These are phyloP conservation scores for Bacterosira constricta DNA, from an alignment of 108 stramenopile species.

Conservation along the genomic window DNA sequence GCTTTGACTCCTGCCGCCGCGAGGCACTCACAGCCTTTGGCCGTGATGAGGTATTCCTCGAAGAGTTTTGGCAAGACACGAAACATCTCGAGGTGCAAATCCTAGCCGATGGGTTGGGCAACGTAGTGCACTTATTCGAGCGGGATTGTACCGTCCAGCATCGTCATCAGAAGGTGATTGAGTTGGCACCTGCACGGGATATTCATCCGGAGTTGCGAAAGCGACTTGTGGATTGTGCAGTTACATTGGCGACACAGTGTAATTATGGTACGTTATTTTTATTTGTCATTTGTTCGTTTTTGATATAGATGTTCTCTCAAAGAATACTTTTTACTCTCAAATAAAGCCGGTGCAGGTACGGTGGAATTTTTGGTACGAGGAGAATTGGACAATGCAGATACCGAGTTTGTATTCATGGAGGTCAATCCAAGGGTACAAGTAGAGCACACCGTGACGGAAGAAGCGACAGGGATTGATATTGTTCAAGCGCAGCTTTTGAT, in stretches of 20 bases:
- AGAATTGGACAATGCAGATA: conserved; percentile 53
- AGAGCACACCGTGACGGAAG: conserved; percentile 90
- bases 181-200: conserved; percentile 84
- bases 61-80: conserved; percentile 86
- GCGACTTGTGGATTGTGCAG: conserved; percentile 76
- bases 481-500: conserved; percentile 84
- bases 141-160: conserved; percentile 98
- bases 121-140: conserved; percentile 90
- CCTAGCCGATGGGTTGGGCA: conserved; percentile 65
- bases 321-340: too few species aligned
- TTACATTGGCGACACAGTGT: conserved; percentile 65
- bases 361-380: conserved; percentile 87
- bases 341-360: conserved; percentile 88
- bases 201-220: conserved; percentile 52
- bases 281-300: too few species aligned
- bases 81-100: conserved; percentile 98
- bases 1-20: conserved; percentile 68
- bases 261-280: too few species aligned
- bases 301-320: too few species aligned
- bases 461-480: conserved; percentile 84
- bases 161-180: conserved; percentile 97
- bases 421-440: conserved; percentile 91
- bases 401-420: conserved; percentile 87
- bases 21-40: conserved; percentile 83
- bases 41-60: conserved; percentile 81